Evolutionary conservation across 768 basidiomycete genomes (phyloP).

Genomic region (Nidula microcarpa): DNA sequence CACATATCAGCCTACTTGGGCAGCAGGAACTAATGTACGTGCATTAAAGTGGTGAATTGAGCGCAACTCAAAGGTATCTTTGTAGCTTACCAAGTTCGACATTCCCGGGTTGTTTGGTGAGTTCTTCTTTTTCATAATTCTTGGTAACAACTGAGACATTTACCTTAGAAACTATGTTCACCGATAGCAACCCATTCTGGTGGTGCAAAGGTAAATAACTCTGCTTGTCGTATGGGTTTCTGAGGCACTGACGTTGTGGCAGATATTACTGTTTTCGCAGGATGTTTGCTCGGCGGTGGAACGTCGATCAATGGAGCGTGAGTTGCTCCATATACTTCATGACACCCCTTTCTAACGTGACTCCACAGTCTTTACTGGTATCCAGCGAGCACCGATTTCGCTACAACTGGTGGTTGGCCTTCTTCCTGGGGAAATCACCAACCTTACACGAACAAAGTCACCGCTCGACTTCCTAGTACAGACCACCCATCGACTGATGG

Average conservation of each 20-base stretch:
- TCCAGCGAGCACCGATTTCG: constrained; percentile 50
- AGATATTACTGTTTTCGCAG: constrained; percentile 59
- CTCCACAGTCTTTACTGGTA: constrained; percentile 46
- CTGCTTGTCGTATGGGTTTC: too few species aligned
- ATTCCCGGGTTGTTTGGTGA: constrained; percentile 54
- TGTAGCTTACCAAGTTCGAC: constrained; percentile 62
- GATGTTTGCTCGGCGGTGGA: constrained; percentile 62
- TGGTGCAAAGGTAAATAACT: constrained; percentile 44
- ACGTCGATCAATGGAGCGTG: constrained; percentile 63
- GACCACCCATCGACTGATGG: constrained; percentile 61
- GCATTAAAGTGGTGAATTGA: neutral
- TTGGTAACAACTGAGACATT: neutral
- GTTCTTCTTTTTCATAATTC: neutral
- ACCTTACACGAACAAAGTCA: constrained; percentile 46
- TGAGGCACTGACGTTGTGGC: too few species aligned
- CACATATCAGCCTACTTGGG: constrained; percentile 50
- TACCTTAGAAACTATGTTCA: constrained; percentile 54
- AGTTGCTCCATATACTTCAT: constrained; percentile 11
- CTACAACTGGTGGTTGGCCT: constrained; percentile 49
- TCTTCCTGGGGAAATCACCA: constrained; percentile 47
- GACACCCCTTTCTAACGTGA: neutral
- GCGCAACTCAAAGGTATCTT: neutral
- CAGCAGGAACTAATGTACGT: constrained; percentile 39
- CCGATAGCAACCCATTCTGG: constrained; percentile 52
- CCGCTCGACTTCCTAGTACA: constrained; percentile 50